Conservation (phyloP, 73 alveolate genomes). For the Paramecium caudatum region DNA sequence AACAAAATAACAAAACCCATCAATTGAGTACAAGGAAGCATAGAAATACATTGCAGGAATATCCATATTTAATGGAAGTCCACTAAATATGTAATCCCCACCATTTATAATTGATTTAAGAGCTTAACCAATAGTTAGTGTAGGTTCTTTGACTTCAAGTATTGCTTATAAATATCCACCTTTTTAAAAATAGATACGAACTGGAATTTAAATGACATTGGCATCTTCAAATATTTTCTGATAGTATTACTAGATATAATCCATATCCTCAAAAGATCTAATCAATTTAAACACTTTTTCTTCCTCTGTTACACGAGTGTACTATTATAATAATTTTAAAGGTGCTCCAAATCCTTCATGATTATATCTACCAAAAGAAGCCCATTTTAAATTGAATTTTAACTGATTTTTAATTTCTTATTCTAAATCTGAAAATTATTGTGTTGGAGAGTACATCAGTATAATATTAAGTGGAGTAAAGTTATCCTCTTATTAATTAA, state of each 20-base stretch:
- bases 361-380: constrained; percentile 1
- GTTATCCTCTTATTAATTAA: neutral
- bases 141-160: neutral
- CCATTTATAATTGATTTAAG: neutral
- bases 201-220: neutral
- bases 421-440: neutral
- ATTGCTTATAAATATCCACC: neutral
- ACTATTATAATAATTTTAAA: neutral
- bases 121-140: neutral
- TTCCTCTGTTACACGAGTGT: neutral
- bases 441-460: neutral
- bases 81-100: neutral
- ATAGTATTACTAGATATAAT: neutral
- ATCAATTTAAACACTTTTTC: neutral
- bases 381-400: constrained; percentile 33
- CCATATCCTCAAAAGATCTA: neutral
- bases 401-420: neutral
- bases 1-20: constrained; percentile 63
- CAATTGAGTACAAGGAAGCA: neutral
- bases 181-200: constrained; percentile 1
- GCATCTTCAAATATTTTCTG: neutral
- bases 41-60: constrained; percentile 22
- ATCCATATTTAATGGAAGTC: neutral
- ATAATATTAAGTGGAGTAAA: neutral
- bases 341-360: constrained; percentile 43